Base-by-base conservation (phyloP, 306 rosid species). In the Inga laurina region DNA sequence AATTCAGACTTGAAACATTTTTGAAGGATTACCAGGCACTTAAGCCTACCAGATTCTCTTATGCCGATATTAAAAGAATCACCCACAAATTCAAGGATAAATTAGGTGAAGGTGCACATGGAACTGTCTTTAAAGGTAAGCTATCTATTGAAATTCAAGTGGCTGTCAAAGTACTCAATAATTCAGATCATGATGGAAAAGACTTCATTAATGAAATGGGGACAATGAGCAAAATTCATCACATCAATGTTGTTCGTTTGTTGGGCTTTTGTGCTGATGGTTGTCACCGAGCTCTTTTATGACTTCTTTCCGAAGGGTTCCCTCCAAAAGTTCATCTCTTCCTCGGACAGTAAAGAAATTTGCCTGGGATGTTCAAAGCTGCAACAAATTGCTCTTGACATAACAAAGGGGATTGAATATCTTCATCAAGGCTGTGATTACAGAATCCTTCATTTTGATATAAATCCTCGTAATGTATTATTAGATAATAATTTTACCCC, bases 21-120 rank as follows among this genome's bases (percentile, higher is more conserved):
- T 70, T 87, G 78, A 81, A 87, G 72, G 85, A 87, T 24, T 81
- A 84, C 19, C 59, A 70, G 16, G 85, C 82, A 68, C 65, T 77
- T 37, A 86, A 82, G 30, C 88, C 90, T 3, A 54, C 88, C 0
- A 82, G 92, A 68, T 84, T 79, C 72, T 84, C 86, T 11, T 86
- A 84, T 37, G 81, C 51, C 3, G 91, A 27, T 70, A 15, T 89
- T 18, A 84, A 84, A 82, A 82, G 84, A 78, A 84, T 86, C 16
- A 86, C 91, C 24, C 54, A 76, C 30, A 67, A 73, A 8, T 85
- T 88, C 45, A 77, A 59, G 1, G 87, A 88, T 12, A 62, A 82
- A 18, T 45, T 85, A 41, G 89, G 89, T 3, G 72, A 78, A 73
- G 83, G 86, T 13, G 73, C 87, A 10, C 80, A 84, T 41, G 90